phyloP scores from a whole-genome alignment of 108 stramenopile genomes.

The Aurantiochytrium sp. region DNA sequence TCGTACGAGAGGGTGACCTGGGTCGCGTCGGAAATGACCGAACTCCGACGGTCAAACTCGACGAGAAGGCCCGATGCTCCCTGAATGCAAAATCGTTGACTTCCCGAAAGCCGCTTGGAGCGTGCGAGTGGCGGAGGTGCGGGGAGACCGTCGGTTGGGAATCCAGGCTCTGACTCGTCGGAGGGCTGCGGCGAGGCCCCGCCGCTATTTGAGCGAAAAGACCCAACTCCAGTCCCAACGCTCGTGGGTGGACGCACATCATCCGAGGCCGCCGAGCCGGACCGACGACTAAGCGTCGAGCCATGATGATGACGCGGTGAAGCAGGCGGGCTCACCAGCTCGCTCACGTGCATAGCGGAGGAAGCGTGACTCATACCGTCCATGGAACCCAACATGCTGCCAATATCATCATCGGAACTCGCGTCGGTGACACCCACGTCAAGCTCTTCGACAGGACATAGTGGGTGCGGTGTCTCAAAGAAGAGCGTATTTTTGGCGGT shows the following conservation, averaged over 20 bases:
- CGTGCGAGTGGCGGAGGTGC: neutral
- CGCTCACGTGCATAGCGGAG: neutral
- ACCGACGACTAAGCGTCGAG: neutral
- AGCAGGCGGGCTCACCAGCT: neutral
- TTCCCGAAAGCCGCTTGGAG: neutral
- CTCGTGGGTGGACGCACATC: neutral
- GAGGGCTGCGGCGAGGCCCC: neutral
- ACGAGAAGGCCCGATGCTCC: neutral
- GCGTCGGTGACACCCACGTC: neutral
- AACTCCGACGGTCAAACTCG: conserved; percentile 5
- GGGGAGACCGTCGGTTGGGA: neutral
- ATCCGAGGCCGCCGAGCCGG: neutral
- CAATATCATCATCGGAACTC: neutral
- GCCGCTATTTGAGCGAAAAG: neutral
- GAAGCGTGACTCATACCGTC: neutral
- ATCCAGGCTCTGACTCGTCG: neutral
- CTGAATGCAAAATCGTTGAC: conserved; percentile 1
- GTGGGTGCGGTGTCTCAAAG: neutral
- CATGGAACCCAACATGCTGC: neutral
- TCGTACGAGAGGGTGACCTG: conserved; percentile 1
- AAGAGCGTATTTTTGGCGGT: neutral
- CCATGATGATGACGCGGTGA: neutral
- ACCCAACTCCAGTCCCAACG: neutral
- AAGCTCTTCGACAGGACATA: neutral
- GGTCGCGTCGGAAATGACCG: neutral